Base-by-base conservation (phyloP, 805 yeast genomes). In the Vanderwaltozyma tropicalis region DNA sequence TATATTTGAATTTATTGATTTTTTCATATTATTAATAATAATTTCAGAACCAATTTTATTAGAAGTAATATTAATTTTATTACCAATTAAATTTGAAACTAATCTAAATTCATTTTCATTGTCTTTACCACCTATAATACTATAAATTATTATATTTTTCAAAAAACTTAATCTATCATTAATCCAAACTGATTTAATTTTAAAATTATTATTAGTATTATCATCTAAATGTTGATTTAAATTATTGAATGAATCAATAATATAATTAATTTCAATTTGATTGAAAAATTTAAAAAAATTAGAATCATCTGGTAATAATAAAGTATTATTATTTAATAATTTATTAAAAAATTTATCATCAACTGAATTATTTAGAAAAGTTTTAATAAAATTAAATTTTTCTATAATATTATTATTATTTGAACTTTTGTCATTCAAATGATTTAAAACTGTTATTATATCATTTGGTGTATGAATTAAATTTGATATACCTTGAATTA, bases 401-500 rank as follows among this genome's bases (percentile, higher is more conserved):
- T 22, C 10, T 5, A 17, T 5, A n/a, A 30, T 18, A 8, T 16
- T 24, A 14, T 27, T 16, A 16, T 11, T 2, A 33, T 26, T 12
- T 28, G 16, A 39, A 34, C 12, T 40, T 33, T 37, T 18, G 8
- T 30, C 16, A 24, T 40, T 42, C 15, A 47, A 25, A 5, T 36
- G 18, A 2, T 40, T 41, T 37, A 74, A 42, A 10, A 68, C 48
- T 3, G 63, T 64, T 49, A 66, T 67, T 15, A 64, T 43, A 20
- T 52, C 41, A 34, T 61, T 61, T 49, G 59, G 60, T 24, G 48
- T 27, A 12, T 66, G 62, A 1, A 80, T 44, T 10, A 71, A 47
- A 14, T 60, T 48, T 39, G 73, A 74, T 2, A 81, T 64, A 1
- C 82, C 86, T 41, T 81, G 85, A 11, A 85, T 73, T 21, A 71